phyloP scores from a whole-genome alignment of 305 asterid genomes.

The Fraxinus baroniana region DNA sequence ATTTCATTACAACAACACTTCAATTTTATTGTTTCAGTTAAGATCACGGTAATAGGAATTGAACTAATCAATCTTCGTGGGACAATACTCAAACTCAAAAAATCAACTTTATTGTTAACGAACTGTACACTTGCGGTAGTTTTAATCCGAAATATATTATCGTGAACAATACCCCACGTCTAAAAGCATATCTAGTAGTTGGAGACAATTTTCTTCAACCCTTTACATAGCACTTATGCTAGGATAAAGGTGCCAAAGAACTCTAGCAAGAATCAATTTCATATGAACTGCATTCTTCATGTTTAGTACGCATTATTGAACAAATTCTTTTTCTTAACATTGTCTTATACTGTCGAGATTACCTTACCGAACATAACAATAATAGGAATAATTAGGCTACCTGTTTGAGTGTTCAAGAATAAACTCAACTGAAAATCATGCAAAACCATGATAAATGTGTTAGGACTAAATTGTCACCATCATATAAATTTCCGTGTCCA shows the following conservation, averaged over 20 bases:
- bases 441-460: not conserved
- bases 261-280: not conserved
- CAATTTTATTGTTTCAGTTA: too few species aligned
- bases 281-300: not conserved
- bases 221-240: not conserved
- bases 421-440: not conserved
- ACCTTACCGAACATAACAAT: not conserved
- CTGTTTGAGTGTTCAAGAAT: not conserved
- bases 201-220: not conserved
- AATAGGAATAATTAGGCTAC: not conserved
- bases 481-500: slow-evolving; percentile 8
- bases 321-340: not conserved
- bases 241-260: not conserved
- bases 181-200: not conserved
- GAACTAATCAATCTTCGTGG: too few species aligned
- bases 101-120: too few species aligned
- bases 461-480: slow-evolving; percentile 1
- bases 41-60: too few species aligned
- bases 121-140: too few species aligned
- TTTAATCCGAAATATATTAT: too few species aligned
- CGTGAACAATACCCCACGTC: not conserved
- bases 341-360: not conserved
- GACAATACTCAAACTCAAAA: too few species aligned
- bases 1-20: too few species aligned
- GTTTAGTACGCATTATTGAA: not conserved